Conservation (phyloP, 257 asterid genomes). For the Thymus mandschuricus region DNA sequence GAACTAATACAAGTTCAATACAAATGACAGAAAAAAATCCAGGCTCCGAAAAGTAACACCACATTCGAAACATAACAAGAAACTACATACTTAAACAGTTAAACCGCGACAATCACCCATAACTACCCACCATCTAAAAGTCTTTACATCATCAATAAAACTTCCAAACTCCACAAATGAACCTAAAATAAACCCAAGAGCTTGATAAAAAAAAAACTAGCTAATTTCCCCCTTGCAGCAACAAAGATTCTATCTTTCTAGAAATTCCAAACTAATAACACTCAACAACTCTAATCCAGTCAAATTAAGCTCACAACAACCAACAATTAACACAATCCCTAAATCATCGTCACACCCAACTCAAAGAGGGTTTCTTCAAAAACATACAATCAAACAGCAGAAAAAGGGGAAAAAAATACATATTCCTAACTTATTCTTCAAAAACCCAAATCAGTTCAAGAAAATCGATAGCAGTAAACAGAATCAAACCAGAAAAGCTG, state of each 20-base stretch:
- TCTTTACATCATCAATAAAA: background rate
- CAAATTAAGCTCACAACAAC: slow-evolving; percentile 22
- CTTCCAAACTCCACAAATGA: background rate
- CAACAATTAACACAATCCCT: background rate
- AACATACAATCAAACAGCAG: background rate
- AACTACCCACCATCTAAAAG: slow-evolving; percentile 27
- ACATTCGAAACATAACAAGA: slow-evolving; percentile 16
- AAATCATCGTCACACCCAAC: slow-evolving; percentile 2
- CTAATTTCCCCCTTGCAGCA: slow-evolving; percentile 15
- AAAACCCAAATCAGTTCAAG: slow-evolving; percentile 27
- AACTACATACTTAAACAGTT: slow-evolving; percentile 3
- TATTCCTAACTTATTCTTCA: slow-evolving; percentile 11
- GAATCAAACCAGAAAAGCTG: background rate
- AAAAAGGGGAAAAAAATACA: background rate
- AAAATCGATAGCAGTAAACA: slow-evolving; percentile 17
- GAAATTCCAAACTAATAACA: background rate
- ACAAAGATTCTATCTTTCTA: slow-evolving; percentile 23
- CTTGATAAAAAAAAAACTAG: slow-evolving; percentile 19
- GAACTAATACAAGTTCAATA: slow-evolving; percentile 14
- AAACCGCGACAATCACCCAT: slow-evolving; percentile 15
- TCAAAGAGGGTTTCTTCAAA: slow-evolving; percentile 15
- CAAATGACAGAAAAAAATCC: background rate
- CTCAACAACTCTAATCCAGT: slow-evolving; percentile 21
- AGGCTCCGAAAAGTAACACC: background rate
- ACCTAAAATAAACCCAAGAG: slow-evolving; percentile 19